These are phyloP conservation scores for Lantana camara DNA, from an alignment of 257 asterid genomes.

Conservation along the genomic window DNA sequence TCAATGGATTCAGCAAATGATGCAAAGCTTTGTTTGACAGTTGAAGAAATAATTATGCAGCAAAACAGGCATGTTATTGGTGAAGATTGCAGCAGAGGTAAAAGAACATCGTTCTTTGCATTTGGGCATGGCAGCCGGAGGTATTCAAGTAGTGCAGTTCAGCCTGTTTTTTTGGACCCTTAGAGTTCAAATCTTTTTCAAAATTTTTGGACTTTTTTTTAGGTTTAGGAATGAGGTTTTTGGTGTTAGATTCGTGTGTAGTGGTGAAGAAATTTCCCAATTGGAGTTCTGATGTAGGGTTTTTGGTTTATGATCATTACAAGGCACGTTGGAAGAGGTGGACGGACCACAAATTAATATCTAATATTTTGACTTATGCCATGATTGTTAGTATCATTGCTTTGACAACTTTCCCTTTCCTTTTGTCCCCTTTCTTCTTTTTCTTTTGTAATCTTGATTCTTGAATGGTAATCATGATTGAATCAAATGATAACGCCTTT, in stretches of 20 bases:
- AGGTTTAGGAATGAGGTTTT: slow-evolving; percentile 12
- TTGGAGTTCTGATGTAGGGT: background rate
- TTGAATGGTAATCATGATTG: slow-evolving; percentile 17
- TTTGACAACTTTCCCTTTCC: slow-evolving; percentile 25
- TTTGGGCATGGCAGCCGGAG: slow-evolving; percentile 30
- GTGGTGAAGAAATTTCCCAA: background rate
- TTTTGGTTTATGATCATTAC: slow-evolving; percentile 12
- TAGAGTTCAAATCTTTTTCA: no score
- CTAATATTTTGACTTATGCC: slow-evolving; percentile 28
- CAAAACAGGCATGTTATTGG: no score
- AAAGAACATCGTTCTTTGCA: slow-evolving; percentile 55
- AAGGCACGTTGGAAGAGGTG: background rate
- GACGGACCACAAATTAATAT: slow-evolving; percentile 34
- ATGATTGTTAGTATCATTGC: slow-evolving; percentile 52
- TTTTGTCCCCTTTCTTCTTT: background rate
- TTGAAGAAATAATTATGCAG: no score
- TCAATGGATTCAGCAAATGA: background rate
- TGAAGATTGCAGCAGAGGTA: slow-evolving; percentile 34
- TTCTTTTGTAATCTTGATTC: background rate
- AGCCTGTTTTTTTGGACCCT: no score
- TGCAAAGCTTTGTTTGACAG: no score
- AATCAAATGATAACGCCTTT: slow-evolving; percentile 18
- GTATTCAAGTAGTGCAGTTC: no score
- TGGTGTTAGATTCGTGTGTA: slow-evolving; percentile 11
- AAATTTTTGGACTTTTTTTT: slow-evolving; percentile 3